These are phyloP conservation scores for Entomortierella parvispora DNA, from an alignment of 192 early-diverging fungal genomes.

Conservation along the genomic window DNA sequence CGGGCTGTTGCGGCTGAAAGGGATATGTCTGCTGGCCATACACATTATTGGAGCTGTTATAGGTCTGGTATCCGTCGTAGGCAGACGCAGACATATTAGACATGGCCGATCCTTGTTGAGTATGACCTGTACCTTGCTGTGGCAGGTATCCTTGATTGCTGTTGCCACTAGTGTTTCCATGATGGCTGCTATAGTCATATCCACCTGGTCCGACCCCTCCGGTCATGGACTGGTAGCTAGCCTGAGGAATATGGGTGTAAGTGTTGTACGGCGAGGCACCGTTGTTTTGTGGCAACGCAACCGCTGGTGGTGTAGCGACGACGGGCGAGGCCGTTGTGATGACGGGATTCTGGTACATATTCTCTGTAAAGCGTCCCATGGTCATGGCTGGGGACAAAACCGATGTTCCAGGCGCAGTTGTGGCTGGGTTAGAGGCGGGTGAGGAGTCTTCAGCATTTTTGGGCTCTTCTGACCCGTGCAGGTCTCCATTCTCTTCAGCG, in stretches of 20 bases:
- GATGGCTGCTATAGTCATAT: conserved; percentile 33
- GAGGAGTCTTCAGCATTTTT: conserved; percentile 27
- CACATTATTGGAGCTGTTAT: conserved; percentile 6
- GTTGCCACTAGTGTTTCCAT: background rate
- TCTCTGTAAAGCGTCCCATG: conserved; percentile 10
- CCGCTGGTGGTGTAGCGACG: conserved; percentile 16
- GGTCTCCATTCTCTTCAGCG: conserved; percentile 17
- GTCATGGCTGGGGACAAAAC: conserved; percentile 11
- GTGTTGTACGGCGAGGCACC: conserved; percentile 16
- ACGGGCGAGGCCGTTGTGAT: conserved; percentile 8
- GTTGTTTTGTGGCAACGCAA: background rate
- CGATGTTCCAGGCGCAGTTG: conserved; percentile 4
- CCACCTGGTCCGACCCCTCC: background rate
- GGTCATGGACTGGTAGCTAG: conserved; percentile 19
- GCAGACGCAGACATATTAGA: conserved; percentile 19
- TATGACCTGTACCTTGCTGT: conserved; percentile 11
- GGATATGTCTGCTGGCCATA: conserved; percentile 11
- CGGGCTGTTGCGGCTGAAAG: background rate
- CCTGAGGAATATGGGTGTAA: conserved; percentile 18
- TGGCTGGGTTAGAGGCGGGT: conserved; percentile 9
- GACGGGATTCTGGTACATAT: conserved; percentile 28
- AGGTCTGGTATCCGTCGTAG: conserved; percentile 24
- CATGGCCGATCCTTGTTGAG: conserved; percentile 19
- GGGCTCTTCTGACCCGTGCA: conserved; percentile 15
- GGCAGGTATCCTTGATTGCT: background rate